phyloP scores from a whole-genome alignment of 257 asterid species.

The Asclepias syriaca region DNA sequence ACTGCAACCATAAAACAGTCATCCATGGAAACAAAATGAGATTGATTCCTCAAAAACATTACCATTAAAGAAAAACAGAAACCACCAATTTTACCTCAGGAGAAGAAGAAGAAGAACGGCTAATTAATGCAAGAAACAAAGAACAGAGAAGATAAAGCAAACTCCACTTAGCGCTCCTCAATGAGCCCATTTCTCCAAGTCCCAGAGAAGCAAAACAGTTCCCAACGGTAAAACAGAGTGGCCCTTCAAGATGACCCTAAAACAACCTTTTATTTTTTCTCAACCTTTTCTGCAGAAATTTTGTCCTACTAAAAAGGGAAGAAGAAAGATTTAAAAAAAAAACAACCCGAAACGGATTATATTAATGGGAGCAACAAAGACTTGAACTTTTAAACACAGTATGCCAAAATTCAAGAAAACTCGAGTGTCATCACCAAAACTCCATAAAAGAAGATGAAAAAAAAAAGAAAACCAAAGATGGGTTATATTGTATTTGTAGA shows the following conservation, averaged over 20 bases:
- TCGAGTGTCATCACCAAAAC: background rate
- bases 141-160: conserved; percentile 31
- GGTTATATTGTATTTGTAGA: conserved; percentile 22
- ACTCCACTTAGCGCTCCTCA: conserved; percentile 22
- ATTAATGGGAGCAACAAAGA: background rate
- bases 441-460: background rate
- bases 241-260: conserved; percentile 7
- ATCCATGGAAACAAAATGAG: background rate
- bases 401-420: background rate
- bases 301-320: background rate
- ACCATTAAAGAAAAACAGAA: conserved; percentile 2
- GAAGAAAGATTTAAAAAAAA: background rate
- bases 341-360: background rate
- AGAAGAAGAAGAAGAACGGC: conserved; percentile 31
- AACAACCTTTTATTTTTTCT: background rate
- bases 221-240: conserved; percentile 1
- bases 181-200: conserved; percentile 43
- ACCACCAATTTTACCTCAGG: too few species aligned
- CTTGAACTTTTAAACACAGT: background rate
- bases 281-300: background rate
- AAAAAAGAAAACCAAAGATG: conserved; percentile 24
- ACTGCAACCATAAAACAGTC: conserved; percentile 30
- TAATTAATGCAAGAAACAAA: conserved; percentile 39
- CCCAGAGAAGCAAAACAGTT: conserved; percentile 12
- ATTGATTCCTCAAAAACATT: background rate